Percentiles rank a stretch among this genome's conserved stretches.
phyloP scores from a whole-genome alignment of 352 stramenopile genomes.

The Achlya hypogyna region DNA sequence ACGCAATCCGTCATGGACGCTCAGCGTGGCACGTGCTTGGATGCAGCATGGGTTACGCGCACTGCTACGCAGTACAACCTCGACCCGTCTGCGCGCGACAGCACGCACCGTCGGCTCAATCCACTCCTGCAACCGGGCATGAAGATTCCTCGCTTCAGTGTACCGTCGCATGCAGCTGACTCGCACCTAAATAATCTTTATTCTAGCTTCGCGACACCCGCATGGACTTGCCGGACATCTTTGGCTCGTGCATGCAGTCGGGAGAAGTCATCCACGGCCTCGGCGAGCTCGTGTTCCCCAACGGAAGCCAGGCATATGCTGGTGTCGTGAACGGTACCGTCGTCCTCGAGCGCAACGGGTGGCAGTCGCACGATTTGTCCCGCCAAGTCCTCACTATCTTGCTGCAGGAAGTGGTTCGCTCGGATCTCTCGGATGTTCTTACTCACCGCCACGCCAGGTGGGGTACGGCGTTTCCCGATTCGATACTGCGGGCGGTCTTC shows the following conservation, averaged over 20 bases:
- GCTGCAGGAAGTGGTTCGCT: slow-evolving; percentile 7
- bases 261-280: slow-evolving; percentile 5
- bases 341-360: neutral
- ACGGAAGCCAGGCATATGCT: neutral
- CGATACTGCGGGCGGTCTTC: neutral
- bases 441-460: neutral
- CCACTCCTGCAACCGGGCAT: neutral
- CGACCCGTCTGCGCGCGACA: neutral
- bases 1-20: neutral
- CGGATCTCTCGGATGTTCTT: neutral
- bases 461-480: slow-evolving; percentile 5
- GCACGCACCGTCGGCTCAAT: neutral
- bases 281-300: slow-evolving; percentile 5
- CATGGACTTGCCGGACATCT: neutral
- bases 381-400: neutral
- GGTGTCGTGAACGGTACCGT: slow-evolving; percentile 6
- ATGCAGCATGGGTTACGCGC: neutral
- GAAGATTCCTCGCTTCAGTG: neutral
- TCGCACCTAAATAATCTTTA: neutral
- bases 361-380: neutral
- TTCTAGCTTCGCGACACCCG: neutral
- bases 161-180: neutral
- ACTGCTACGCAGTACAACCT: neutral
- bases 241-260: neutral
- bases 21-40: neutral